Percentiles rank a stretch among this genome's conserved stretches.
Evolutionary conservation across 176 grass and related monocot species (phyloP).

Genomic region (Oryza meridionalis): DNA sequence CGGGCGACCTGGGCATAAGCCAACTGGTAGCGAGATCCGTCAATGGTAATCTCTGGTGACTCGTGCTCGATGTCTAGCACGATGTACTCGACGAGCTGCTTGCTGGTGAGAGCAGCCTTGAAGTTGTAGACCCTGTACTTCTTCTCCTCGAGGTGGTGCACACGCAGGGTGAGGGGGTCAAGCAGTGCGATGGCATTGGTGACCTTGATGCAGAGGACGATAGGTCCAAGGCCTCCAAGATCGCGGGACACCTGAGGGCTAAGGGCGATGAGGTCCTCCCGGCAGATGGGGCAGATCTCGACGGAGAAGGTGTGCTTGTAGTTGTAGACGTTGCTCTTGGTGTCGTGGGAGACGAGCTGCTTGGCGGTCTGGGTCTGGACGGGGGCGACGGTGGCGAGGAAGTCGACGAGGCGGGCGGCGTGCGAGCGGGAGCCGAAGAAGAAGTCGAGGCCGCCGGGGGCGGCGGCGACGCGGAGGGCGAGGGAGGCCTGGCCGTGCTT

Average conservation of each 20-base stretch:
- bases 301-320: conserved; percentile 93
- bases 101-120: conserved; percentile 65
- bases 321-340: conserved; percentile 75
- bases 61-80: conserved; percentile 85
- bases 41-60: conserved; percentile 63
- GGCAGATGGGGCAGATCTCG: conserved; percentile 91
- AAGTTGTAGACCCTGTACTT: conserved; percentile 81
- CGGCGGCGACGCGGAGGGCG: conserved; percentile 61
- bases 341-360: conserved; percentile 90
- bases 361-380: conserved; percentile 66
- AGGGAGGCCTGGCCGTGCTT: conserved; percentile 71
- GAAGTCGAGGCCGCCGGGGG: conserved; percentile 70
- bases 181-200: conserved; percentile 72
- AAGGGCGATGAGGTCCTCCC: conserved; percentile 85
- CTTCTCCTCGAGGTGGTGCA: conserved; percentile 79
- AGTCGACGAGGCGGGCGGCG: conserved; percentile 73
- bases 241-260: conserved; percentile 67
- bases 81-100: conserved; percentile 88
- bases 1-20: conserved; percentile 78
- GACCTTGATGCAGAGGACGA: conserved; percentile 83
- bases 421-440: conserved; percentile 81
- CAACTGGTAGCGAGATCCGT: conserved; percentile 67
- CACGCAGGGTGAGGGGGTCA: conserved; percentile 73
- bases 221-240: conserved; percentile 76
- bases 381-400: conserved; percentile 70